Base-by-base conservation (phyloP, 1,139 yeast genomes). In the Nakaseomyces sp. region DNA sequence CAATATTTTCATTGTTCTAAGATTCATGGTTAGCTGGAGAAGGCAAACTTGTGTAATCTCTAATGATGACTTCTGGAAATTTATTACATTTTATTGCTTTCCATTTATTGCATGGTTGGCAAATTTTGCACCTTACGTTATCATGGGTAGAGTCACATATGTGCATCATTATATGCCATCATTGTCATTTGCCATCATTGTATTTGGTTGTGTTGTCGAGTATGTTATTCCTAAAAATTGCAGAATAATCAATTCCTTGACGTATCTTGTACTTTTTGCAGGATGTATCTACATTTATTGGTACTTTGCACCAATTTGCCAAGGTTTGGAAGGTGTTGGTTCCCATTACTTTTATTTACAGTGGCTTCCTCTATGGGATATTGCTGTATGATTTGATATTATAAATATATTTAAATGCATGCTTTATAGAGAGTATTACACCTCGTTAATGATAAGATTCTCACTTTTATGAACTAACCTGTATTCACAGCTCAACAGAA, bases 151-250 rank as follows among this genome's bases (percentile, higher is more conserved):
- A 69, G 91, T 83, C 43, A 83, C 91, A 0, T 83, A 83, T 59
- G 81, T 81, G 29, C 94, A 83, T 62, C 94, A 83, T 63, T 83
- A 83, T 58, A 76, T 81, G 46, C 94, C 94, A 5, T 89, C 91
- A 0, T 70, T 82, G 54, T 83, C 79, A 63, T 83, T 83, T 66
- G 91, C 89, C 43, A 75, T 81, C 58, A 68, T 81, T 50, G 75
- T 79, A 5, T 69, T 78, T 48, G 81, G 77, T 7, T 81, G 73
- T 55, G 71, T 75, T 45, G 60, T 80, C 31, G 88, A 83, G 47
- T 64, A 67, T 40, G 43, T 54, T 5, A 26, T 59, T 9, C 42
- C 46, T 3, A 32, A 48, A 7, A 43, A 49, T n/a, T 26, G 13
- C 50, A 35, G 63, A 59, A 44, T 65, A 64, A 52, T 69, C 12